These are phyloP conservation scores for Kluyveromyces marxianus DNA, from an alignment of 1,139 yeast genomes.

Conservation along the genomic window DNA sequence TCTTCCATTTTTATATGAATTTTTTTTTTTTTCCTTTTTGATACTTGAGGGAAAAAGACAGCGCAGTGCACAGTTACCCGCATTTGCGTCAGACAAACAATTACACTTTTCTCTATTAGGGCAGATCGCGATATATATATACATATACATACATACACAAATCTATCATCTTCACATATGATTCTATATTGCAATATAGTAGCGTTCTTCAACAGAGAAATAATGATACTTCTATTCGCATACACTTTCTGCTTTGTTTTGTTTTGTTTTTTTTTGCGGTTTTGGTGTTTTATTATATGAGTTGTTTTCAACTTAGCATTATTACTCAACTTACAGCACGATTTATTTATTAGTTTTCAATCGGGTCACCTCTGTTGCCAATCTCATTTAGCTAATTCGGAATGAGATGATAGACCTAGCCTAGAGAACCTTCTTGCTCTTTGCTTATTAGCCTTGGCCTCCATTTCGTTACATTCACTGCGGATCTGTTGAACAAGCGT, in stretches of 20 bases:
- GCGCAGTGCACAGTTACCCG: neutral
- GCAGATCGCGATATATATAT: neutral
- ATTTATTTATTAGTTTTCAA: neutral
- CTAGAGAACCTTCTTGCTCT: conserved; percentile 2
- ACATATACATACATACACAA: neutral
- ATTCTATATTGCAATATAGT: neutral
- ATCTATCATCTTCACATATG: neutral
- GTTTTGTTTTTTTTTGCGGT: neutral
- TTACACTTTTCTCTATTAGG: neutral
- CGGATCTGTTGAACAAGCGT: conserved; percentile 34
- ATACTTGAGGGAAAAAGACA: too few relatives aligned
- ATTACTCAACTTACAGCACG: neutral
- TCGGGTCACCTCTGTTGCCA: neutral
- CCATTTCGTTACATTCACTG: conserved; percentile 31
- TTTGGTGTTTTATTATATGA: neutral
- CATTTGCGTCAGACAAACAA: neutral
- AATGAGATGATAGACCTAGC: conserved; percentile 3
- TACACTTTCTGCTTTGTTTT: neutral
- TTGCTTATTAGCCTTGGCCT: conserved; percentile 6
- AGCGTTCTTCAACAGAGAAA: too few relatives aligned
- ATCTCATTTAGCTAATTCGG: conserved; percentile 1
- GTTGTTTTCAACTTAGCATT: neutral
- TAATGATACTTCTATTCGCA: too few relatives aligned
- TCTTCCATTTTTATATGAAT: neutral
- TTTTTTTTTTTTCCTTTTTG: neutral